Base-by-base conservation (phyloP, 176 grass and related monocot genomes). In the Thinopyrum elongatum region DNA sequence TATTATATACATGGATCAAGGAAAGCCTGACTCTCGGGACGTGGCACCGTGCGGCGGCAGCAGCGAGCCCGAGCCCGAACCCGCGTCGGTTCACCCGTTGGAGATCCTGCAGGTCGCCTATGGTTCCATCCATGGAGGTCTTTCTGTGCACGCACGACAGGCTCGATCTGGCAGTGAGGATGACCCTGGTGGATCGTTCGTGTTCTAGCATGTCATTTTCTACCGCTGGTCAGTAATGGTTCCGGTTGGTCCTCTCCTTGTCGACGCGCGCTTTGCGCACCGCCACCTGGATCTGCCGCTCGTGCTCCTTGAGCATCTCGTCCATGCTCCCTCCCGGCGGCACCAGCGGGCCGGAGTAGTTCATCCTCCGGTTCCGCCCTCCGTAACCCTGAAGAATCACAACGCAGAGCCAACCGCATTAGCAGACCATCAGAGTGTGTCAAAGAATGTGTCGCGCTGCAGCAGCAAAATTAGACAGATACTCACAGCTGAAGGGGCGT, bases 221-320 rank as follows among this genome's bases (percentile, higher is more conserved):
- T 69, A 61, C 5, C 29, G 9, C 17, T 68, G 10, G 25, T 79
- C 44, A 90, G 80, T 90, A 83, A 19, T 83, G 36, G 74, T 47
- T 68, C 22, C 46, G 83, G 85, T 67, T 87, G 29, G 59, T 88
- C 79, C 72, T 95, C 65, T 82, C 89, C 85, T 90, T 92, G 29
- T 87, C 88, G 46, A 86, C 42, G 22, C 90, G 88, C 9, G 93
- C 85, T 28, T 92, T 92, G 65, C 93, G 90, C 34, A 95, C 88
- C 1, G 90, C 93, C 66, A 82, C 57, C 84, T 93, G 90, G 74
- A 95, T 95, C 88, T 95, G 93, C 29, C 80, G 69, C 88, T 95
- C 93, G 78, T 92, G 93, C 65, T 95, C 93, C 83, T 81, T 88
- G 76, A 95, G 93, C 80, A 91, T 90, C 22, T 95, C 88, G 29